phyloP scores from a whole-genome alignment of 148 eudicot genomes.

The Rhododendron simsii region DNA sequence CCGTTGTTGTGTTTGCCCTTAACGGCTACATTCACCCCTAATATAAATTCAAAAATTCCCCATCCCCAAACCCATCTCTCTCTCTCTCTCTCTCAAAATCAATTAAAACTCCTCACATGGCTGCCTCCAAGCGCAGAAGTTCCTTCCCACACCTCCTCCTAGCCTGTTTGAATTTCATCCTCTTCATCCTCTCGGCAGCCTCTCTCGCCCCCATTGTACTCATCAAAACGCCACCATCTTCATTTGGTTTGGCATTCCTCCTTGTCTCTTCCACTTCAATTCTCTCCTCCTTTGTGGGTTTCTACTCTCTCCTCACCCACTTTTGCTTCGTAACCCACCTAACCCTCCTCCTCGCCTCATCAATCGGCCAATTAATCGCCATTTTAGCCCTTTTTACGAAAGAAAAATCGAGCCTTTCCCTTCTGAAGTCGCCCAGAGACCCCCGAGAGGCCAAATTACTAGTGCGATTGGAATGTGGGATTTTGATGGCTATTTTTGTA shows the following conservation, averaged over 20 bases:
- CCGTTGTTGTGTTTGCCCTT: constrained; percentile 19
- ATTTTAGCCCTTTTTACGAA: constrained; percentile 45
- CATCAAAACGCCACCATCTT: constrained; percentile 60
- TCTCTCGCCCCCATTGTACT: constrained; percentile 54
- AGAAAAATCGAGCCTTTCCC: constrained; percentile 53
- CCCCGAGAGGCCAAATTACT: constrained; percentile 59
- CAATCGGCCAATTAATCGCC: constrained; percentile 34
- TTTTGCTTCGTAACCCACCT: constrained; percentile 55
- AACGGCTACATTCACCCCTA: constrained; percentile 11
- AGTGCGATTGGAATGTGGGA: constrained; percentile 67
- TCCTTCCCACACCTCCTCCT: constrained; percentile 53
- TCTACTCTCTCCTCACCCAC: constrained; percentile 53
- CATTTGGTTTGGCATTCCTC: constrained; percentile 49
- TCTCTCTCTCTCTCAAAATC: not conserved
- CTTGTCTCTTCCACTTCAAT: constrained; percentile 46
- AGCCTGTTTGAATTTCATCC: constrained; percentile 44
- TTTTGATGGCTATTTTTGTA: constrained; percentile 59
- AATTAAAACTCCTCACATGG: constrained; percentile 22
- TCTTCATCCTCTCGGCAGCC: constrained; percentile 51
- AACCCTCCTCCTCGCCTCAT: constrained; percentile 52
- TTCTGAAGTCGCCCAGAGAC: constrained; percentile 46
- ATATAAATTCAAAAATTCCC: constrained; percentile 18
- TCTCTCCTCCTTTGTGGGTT: constrained; percentile 56
- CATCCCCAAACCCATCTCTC: not conserved
- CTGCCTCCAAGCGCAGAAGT: constrained; percentile 45